phyloP scores from a whole-genome alignment of 306 rosid genomes.

The Quercus ilex region DNA sequence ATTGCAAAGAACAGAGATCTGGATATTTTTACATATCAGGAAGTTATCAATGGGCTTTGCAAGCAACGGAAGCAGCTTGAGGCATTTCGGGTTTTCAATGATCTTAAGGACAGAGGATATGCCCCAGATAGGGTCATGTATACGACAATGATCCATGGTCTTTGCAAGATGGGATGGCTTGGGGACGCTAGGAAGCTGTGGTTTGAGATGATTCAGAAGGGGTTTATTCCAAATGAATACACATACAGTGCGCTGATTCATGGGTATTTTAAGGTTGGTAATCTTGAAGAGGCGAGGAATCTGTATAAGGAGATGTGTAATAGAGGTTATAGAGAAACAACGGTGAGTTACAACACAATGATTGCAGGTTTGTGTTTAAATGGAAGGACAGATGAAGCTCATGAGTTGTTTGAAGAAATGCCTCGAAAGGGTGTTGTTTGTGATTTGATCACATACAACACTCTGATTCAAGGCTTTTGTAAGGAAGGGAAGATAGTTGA shows the following conservation, averaged over 20 bases:
- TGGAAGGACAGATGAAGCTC: slow-evolving; percentile 55
- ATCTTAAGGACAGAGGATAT: slow-evolving; percentile 80
- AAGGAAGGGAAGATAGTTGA: slow-evolving; percentile 35
- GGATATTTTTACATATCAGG: slow-evolving; percentile 51
- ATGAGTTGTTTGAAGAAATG: slow-evolving; percentile 53
- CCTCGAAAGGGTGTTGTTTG: slow-evolving; percentile 38
- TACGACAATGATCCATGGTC: slow-evolving; percentile 62
- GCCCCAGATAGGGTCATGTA: slow-evolving; percentile 65
- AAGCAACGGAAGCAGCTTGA: slow-evolving; percentile 34
- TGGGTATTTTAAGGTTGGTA: slow-evolving; percentile 45
- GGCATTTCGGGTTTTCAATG: slow-evolving; percentile 55
- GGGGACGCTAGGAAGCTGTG: slow-evolving; percentile 73
- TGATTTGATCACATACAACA: slow-evolving; percentile 53
- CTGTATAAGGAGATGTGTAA: slow-evolving; percentile 53
- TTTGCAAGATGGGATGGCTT: slow-evolving; percentile 39
- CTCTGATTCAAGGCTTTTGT: slow-evolving; percentile 53
- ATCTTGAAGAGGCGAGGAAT: slow-evolving; percentile 45
- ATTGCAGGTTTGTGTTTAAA: slow-evolving; percentile 52
- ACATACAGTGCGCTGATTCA: slow-evolving; percentile 52
- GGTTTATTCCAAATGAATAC: slow-evolving; percentile 57
- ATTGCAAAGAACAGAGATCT: slow-evolving; percentile 43
- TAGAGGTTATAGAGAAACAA: slow-evolving; percentile 47
- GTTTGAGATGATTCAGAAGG: slow-evolving; percentile 80
- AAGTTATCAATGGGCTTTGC: slow-evolving; percentile 57
- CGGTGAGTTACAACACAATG: slow-evolving; percentile 44